Base-by-base conservation (phyloP, 2,329 filamentous ascomycete species). In the Cordyceps cateniannulata region DNA sequence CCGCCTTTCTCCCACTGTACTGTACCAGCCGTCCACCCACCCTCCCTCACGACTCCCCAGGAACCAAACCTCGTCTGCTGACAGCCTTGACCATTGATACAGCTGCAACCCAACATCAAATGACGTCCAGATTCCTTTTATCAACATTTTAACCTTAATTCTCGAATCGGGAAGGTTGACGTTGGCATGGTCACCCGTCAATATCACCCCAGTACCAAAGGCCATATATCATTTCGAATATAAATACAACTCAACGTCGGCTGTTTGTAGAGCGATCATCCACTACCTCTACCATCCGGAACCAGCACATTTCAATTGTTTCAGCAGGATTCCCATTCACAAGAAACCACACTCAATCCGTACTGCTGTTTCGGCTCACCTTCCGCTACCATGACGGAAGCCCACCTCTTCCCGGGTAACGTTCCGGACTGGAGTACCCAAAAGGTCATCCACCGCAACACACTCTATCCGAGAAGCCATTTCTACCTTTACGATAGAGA, bases 391-490 rank as follows among this genome's bases (percentile, higher is more conserved):
- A 59, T 48, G 51, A 52, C 55, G 35, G 54, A 56, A n/a, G 40
- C 60, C 6, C 56, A 62, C 38, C 50, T 64, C 38, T 65, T 63
- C 44, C 66, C 65, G 20, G 58, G 68, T 9, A 61, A 66, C 9
- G 53, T 71, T 5, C 83, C 83, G 0, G 84, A 87, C 68, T 87
- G 84, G 83, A 83, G 78, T 69, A 87, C 87, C 65, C 76, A 85
- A 61, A 68, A 77, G 4, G 75, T 87, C 32, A 75, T 87, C 18
- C 85, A 86, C 68, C 80, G 79, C 64, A 85, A 85, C 65, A 84
- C 81, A 1, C 74, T 87, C 6, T 74, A 81, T 9, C 80, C 83
- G 5, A 78, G 85, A 60, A 79, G 81, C 53, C 76, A 82, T 65
- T 87, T 85, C 67, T 79, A 80, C 67, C 71, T 82, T 27, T 85